Evolutionary conservation across 768 basidiomycete genomes (phyloP).

Genomic region (Suillus cothurnatus): DNA sequence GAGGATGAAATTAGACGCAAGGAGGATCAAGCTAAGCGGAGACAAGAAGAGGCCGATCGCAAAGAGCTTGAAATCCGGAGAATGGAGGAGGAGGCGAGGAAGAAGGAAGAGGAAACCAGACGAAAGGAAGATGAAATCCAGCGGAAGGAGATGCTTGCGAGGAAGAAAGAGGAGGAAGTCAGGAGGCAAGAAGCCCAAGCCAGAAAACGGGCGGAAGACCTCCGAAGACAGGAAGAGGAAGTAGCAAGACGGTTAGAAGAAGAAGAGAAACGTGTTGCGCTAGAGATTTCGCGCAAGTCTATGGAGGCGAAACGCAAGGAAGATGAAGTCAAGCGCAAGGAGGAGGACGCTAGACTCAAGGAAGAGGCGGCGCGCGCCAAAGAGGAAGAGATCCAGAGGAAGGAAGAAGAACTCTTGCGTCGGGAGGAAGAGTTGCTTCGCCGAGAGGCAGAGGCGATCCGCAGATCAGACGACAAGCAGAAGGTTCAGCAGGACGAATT

Average conservation of each 20-base stretch:
- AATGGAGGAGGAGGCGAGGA: constrained; percentile 22
- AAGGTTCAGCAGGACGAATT: constrained; percentile 30
- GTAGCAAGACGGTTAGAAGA: constrained; percentile 21
- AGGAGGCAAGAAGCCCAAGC: constrained; percentile 21
- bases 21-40: constrained; percentile 29
- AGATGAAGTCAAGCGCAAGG: constrained; percentile 29
- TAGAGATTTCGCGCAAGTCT: constrained; percentile 21
- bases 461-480: constrained; percentile 27
- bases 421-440: constrained; percentile 35
- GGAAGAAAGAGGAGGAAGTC: constrained; percentile 29
- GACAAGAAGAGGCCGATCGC: constrained; percentile 26
- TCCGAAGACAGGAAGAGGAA: constrained; percentile 25
- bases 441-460: constrained; percentile 34
- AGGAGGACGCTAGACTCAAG: constrained; percentile 28
- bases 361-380: constrained; percentile 27
- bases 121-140: constrained; percentile 25
- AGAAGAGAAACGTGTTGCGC: constrained; percentile 23
- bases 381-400: constrained; percentile 27
- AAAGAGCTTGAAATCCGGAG: constrained; percentile 25
- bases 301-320: constrained; percentile 25
- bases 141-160: constrained; percentile 31
- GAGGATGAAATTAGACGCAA: constrained; percentile 32
- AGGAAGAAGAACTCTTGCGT: constrained; percentile 31
- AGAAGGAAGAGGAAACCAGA: constrained; percentile 26
- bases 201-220: constrained; percentile 20